phyloP scores from a whole-genome alignment of 495 filamentous ascomycete species.

The Xylaria telfairii region DNA sequence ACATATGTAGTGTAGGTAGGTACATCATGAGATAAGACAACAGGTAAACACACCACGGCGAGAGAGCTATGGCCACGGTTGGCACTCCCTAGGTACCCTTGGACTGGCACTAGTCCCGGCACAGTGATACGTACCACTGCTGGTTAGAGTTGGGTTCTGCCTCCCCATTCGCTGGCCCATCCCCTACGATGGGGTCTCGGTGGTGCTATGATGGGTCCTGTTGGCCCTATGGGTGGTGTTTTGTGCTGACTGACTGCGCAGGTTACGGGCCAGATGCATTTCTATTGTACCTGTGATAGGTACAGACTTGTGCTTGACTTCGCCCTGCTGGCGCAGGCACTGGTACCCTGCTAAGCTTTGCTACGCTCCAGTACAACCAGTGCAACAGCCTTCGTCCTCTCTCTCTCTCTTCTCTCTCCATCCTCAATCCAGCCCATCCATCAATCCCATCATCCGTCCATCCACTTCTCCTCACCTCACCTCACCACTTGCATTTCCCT shows the following conservation, averaged over 20 bases:
- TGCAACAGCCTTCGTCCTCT: constrained; percentile 11
- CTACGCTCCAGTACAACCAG: not conserved
- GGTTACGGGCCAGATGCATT: not conserved
- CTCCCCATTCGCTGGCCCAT: constrained; percentile 7
- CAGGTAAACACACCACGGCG: not conserved
- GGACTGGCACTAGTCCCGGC: constrained; percentile 16
- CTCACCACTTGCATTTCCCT: constrained; percentile 46
- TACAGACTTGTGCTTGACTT: constrained; percentile 5
- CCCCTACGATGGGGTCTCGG: not conserved
- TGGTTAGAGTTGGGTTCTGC: constrained; percentile 20
- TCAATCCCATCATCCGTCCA: constrained; percentile 27
- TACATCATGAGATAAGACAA: not conserved
- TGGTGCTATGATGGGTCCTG: constrained; percentile 15
- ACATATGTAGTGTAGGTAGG: not conserved
- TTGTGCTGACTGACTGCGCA: constrained; percentile 10
- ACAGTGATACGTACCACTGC: constrained; percentile 20
- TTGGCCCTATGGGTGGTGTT: not conserved
- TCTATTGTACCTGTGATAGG: constrained; percentile 9
- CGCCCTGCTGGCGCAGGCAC: constrained; percentile 2
- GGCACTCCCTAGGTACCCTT: constrained; percentile 1
- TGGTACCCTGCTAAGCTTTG: constrained; percentile 10
- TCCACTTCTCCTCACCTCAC: constrained; percentile 47
- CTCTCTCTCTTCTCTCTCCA: constrained; percentile 28
- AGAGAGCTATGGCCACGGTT: not conserved
- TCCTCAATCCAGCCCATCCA: constrained; percentile 29